phyloP scores from a whole-genome alignment of 2,329 filamentous ascomycete genomes.

The Colletotrichum gloeosporioides region DNA sequence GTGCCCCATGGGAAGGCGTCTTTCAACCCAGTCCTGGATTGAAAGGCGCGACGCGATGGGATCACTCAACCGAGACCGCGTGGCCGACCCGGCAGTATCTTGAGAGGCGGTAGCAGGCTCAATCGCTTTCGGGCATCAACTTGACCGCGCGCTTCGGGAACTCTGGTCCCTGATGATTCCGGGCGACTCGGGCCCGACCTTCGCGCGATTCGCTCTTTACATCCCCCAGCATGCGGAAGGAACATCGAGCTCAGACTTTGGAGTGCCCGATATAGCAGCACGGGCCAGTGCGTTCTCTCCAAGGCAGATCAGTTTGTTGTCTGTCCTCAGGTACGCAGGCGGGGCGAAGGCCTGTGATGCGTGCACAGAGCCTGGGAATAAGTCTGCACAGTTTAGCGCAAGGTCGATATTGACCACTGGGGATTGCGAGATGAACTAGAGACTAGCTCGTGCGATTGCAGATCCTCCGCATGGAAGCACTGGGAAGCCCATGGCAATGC shows the following conservation, averaged over 20 bases:
- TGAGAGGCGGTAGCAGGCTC: not conserved
- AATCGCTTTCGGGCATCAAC: not conserved
- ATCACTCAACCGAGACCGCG: not conserved
- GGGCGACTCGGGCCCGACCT: not conserved
- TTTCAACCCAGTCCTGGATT: not conserved
- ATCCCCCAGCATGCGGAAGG: not conserved
- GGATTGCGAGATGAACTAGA: not conserved
- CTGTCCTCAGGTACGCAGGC: not conserved
- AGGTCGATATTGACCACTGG: not conserved
- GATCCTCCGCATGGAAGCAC: not conserved
- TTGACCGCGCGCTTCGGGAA: not conserved
- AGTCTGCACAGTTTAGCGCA: not conserved
- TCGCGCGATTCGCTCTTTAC: not conserved
- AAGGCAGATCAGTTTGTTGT: not conserved
- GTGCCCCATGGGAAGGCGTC: not conserved
- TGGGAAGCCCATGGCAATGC: not conserved
- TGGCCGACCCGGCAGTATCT: not conserved
- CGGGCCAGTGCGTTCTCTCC: not conserved
- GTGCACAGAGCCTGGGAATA: not conserved
- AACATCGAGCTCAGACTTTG: not conserved
- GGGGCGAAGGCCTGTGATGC: not conserved
- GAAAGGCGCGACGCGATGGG: not conserved
- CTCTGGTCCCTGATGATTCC: not conserved
- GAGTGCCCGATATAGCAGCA: not conserved
- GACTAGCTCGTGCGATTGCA: not conserved